Base-by-base conservation (phyloP, 176 grass and related monocot genomes). In the Carex scoparia region DNA sequence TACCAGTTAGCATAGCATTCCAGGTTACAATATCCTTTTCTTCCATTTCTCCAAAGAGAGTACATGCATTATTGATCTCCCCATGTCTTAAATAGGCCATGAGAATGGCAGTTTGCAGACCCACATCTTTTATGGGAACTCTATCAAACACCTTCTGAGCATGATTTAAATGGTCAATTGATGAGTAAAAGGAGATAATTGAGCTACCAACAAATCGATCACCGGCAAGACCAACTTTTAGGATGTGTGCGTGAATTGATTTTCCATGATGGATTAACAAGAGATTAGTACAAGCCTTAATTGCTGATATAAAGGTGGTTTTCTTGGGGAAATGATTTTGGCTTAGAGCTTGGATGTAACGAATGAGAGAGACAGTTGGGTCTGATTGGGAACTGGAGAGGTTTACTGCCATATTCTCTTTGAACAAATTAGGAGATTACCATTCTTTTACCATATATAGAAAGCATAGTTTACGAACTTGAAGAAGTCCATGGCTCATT, bases 1-100 rank as follows among this genome's bases (percentile, higher is more conserved):
- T 85, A 61, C 95, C 90, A 23, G 84, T 85, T 81, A 93, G 70
- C 91, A 98, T 90, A 32, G 65, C 62, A 59, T 89, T 98, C 88
- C 88, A 90, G 53, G 88, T 71, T 33, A 90, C 61, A 10, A 90
- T 54, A 84, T 87, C 84, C 14, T 63, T 75, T 32, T 74, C 30
- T 48, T 75, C 85, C 71, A 87, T 87, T 58, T 84, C 69, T 18
- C 81, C 81, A 62, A 90, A 90, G 28, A 87, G 74, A 4, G 4
- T 18, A 7, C 44, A 28, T 16, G 88, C 85, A 55, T 90, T 78
- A n/a, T 27, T 18, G 18, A 84, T 55, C 68, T 69, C 61, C 28
- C 84, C 85, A 74, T 72, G 56, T 66, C 58, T 78, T 54, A 85
- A 87, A 57, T 81, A 90, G 61, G 35, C 88, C n/a, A 85, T 83